Percentiles rank a stretch among this genome's conserved stretches.
These are phyloP conservation scores for Fusarium setosum DNA, from an alignment of 2,329 filamentous ascomycete species.

Conservation along the genomic window DNA sequence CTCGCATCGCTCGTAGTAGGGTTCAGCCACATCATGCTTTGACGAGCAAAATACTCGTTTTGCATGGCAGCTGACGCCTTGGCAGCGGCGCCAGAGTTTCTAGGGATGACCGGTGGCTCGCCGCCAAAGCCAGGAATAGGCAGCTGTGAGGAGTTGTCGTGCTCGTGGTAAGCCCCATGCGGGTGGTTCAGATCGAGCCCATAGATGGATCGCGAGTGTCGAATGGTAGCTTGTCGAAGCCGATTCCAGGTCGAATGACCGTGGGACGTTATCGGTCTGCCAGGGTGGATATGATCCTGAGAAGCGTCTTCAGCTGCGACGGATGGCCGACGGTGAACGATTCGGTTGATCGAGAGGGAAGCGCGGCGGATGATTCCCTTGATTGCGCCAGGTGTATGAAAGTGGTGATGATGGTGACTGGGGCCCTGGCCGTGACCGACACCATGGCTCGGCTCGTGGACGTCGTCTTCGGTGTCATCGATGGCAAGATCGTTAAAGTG, in stretches of 20 bases:
- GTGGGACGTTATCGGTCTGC: slow-evolving; percentile 59
- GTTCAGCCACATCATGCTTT: slow-evolving; percentile 57
- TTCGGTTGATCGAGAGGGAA: slow-evolving; percentile 64
- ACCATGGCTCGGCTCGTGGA: slow-evolving; percentile 33
- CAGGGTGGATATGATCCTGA: slow-evolving; percentile 21
- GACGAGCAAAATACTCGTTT: slow-evolving; percentile 59
- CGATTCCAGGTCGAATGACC: slow-evolving; percentile 59
- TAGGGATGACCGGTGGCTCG: slow-evolving; percentile 70
- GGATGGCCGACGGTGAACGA: slow-evolving; percentile 62
- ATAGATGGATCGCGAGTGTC: slow-evolving; percentile 59
- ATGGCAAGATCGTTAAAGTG: slow-evolving; percentile 47
- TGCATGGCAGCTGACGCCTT: slow-evolving; percentile 71
- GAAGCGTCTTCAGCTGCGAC: slow-evolving; percentile 47
- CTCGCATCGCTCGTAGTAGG: slow-evolving; percentile 55
- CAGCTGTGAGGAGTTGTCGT: slow-evolving; percentile 45
- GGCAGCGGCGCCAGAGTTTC: slow-evolving; percentile 69
- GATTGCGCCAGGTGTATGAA: slow-evolving; percentile 49
- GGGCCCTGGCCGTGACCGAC: slow-evolving; percentile 40
- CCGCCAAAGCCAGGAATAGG: slow-evolving; percentile 61
- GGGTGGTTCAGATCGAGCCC: slow-evolving; percentile 51
- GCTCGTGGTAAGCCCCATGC: slow-evolving; percentile 33
- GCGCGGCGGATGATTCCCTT: slow-evolving; percentile 66
- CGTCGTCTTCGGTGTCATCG: slow-evolving; percentile 46
- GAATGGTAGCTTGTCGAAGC: slow-evolving; percentile 62
- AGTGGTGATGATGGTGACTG: slow-evolving; percentile 42